Evolutionary conservation across 331 rosid species (phyloP).

Genomic region (Saraca asoca): DNA sequence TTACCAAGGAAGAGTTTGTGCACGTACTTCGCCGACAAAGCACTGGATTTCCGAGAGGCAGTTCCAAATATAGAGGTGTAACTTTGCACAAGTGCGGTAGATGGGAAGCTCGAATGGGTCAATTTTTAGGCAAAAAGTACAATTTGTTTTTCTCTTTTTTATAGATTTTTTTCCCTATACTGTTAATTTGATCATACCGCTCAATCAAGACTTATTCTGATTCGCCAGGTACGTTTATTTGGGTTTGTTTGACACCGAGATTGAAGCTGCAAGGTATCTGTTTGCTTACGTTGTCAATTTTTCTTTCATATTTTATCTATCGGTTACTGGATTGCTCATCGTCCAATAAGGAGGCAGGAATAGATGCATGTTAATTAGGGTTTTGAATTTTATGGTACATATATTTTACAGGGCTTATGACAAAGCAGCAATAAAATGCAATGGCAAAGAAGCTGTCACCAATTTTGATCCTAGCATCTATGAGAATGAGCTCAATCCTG

Average conservation of each 20-base stretch:
- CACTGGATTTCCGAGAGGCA: conserved; percentile 96
- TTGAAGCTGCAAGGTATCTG: conserved; percentile 89
- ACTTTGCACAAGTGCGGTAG: conserved; percentile 98
- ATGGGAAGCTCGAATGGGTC: conserved; percentile 99
- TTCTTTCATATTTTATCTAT: background rate
- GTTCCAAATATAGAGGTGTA: conserved; percentile 97
- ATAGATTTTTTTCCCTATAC: background rate
- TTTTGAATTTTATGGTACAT: conserved; percentile 17
- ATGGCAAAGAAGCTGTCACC: conserved; percentile 96
- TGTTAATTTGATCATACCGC: background rate
- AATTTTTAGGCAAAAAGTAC: conserved; percentile 97
- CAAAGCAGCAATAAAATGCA: conserved; percentile 95
- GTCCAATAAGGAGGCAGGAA: background rate
- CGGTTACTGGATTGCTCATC: background rate
- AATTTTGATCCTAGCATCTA: conserved; percentile 94
- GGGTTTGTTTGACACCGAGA: conserved; percentile 92
- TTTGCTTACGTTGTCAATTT: background rate
- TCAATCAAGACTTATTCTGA: conserved; percentile 25
- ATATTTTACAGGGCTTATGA: conserved; percentile 76
- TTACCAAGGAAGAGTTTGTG: conserved; percentile 93
- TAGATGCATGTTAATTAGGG: conserved; percentile 25
- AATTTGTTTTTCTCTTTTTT: background rate
- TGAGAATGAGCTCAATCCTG: conserved; percentile 73
- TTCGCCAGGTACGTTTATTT: conserved; percentile 78
- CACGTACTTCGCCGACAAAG: conserved; percentile 99